Conservation (phyloP, 768 basidiomycete genomes). For the Amanita rubescens region DNA sequence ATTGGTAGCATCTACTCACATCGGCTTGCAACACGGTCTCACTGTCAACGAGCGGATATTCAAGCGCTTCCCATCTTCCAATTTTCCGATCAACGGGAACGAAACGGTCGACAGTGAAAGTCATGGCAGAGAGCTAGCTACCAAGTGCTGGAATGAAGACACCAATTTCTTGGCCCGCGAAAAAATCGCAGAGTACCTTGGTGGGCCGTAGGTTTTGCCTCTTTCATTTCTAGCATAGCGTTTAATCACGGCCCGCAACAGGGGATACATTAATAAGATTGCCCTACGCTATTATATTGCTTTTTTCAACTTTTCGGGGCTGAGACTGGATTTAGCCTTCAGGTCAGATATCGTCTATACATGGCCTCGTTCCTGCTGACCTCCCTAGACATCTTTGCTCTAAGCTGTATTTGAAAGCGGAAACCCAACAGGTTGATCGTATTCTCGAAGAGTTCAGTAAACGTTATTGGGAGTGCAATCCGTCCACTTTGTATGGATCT, state of each 20-base stretch:
- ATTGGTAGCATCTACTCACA: constrained; percentile 19
- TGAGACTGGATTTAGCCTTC: constrained; percentile 86
- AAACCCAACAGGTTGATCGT: constrained; percentile 96
- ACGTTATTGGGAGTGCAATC: constrained; percentile 91
- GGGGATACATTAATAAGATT: constrained; percentile 67
- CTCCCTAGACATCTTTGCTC: constrained; percentile 69
- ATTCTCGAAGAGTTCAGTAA: constrained; percentile 89
- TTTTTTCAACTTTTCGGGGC: constrained; percentile 78
- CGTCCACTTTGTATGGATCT: constrained; percentile 70
- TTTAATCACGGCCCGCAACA: constrained; percentile 23
- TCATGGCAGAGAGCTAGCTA: constrained; percentile 65
- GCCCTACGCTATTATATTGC: constrained; percentile 78
- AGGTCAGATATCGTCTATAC: constrained; percentile 39
- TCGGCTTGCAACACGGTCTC: constrained; percentile 45
- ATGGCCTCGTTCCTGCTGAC: not conserved
- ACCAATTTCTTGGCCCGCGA: constrained; percentile 77
- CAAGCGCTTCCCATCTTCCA: constrained; percentile 37
- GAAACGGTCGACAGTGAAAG: constrained; percentile 52
- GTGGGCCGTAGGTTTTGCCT: constrained; percentile 65
- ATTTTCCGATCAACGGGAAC: constrained; percentile 35
- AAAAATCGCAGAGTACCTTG: constrained; percentile 96
- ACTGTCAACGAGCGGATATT: constrained; percentile 42
- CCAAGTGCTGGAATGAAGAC: constrained; percentile 81
- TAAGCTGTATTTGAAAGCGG: constrained; percentile 89
- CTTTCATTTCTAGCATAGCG: constrained; percentile 4